Evolutionary conservation across 2,329 filamentous ascomycete species (phyloP).

Genomic region (Fusarium floridanum): DNA sequence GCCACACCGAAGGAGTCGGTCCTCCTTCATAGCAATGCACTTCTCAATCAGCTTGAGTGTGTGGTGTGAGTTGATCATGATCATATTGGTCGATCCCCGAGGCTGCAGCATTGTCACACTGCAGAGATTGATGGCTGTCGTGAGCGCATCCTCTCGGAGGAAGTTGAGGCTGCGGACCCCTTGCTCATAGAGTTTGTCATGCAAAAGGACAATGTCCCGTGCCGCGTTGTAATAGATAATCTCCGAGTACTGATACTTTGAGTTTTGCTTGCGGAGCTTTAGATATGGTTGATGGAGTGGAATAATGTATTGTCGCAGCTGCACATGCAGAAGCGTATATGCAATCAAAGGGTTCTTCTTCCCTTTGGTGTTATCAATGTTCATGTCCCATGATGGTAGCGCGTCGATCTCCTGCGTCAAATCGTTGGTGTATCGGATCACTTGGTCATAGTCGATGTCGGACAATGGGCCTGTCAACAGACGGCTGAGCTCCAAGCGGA

Average conservation of each 20-base stretch:
- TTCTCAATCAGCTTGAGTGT: conserved; percentile 72
- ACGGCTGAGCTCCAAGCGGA: conserved; percentile 69
- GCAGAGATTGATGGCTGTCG: conserved; percentile 71
- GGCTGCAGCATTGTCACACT: conserved; percentile 72
- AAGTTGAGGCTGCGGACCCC: conserved; percentile 71
- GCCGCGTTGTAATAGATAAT: conserved; percentile 74
- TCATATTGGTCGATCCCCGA: conserved; percentile 69
- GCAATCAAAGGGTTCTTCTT: conserved; percentile 69
- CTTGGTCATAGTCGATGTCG: conserved; percentile 71
- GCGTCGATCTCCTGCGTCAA: conserved; percentile 72
- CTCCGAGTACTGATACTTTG: conserved; percentile 73
- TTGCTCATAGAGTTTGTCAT: conserved; percentile 71
- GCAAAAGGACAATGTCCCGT: conserved; percentile 71
- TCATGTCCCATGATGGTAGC: conserved; percentile 67
- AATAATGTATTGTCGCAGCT: conserved; percentile 72
- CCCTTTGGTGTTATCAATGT: conserved; percentile 51
- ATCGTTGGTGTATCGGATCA: conserved; percentile 72
- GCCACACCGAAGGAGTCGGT: conserved; percentile 70
- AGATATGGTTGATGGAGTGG: conserved; percentile 72
- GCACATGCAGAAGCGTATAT: conserved; percentile 71
- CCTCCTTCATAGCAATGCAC: conserved; percentile 71
- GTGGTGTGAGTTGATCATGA: conserved; percentile 72
- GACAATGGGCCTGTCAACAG: conserved; percentile 67
- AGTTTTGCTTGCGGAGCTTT: conserved; percentile 69
- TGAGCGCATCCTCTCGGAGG: conserved; percentile 70